These are phyloP conservation scores for Epichloe sibirici DNA, from an alignment of 2,329 filamentous ascomycete species.

Conservation along the genomic window DNA sequence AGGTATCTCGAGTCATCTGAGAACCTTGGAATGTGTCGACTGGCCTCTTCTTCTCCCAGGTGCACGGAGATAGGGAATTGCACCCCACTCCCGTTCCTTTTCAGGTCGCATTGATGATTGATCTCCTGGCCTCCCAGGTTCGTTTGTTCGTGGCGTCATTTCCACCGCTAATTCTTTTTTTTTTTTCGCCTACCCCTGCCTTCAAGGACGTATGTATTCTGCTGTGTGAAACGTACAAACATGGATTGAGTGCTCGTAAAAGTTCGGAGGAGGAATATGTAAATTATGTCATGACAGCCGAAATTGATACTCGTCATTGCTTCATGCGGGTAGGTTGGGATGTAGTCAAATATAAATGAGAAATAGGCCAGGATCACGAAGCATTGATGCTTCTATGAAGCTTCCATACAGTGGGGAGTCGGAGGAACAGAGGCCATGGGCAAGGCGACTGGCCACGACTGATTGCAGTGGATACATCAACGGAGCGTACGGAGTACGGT, in stretches of 20 bases:
- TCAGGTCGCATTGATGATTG: background rate
- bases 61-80: background rate
- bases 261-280: no score
- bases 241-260: no score
- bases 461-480: constrained; percentile 1
- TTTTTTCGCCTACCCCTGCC: background rate
- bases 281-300: no score
- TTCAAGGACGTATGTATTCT: background rate
- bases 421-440: background rate
- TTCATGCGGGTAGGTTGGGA: no score
- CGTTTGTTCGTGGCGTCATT: background rate
- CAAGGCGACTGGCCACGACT: background rate
- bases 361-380: constrained; percentile 1
- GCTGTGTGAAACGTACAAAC: no score
- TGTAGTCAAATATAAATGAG: background rate
- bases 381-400: constrained; percentile 8
- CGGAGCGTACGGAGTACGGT: background rate
- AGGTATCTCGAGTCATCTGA: background rate
- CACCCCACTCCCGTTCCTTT: background rate
- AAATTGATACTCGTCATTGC: no score
- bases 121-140: background rate
- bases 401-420: constrained; percentile 7
- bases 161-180: background rate
- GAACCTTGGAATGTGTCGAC: no score
- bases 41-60: no score